Evolutionary conservation across 2,329 filamentous ascomycete species (phyloP), one percentile per base, ranked within the genome.

Genomic region (Cladosporium phlei): DNA sequence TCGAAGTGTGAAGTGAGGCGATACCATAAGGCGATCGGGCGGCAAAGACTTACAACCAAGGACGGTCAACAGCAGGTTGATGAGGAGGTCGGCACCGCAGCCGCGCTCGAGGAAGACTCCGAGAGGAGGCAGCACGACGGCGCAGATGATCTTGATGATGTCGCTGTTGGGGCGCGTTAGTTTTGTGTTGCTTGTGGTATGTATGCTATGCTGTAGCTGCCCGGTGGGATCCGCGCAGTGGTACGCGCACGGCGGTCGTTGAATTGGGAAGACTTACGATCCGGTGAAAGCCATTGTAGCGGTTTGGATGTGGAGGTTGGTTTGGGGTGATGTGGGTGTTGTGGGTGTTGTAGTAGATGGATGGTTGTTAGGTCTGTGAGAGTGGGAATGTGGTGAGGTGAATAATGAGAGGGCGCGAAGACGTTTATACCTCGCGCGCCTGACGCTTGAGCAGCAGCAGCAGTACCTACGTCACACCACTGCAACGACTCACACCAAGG

Each of bases 51-150:
- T 39, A 47, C 44, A 48, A 47, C 46, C 46, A 27, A 88, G 75
- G 60, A 86, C 80, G 59, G 88, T 94, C 71, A 94, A 74, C 63
- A 89, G 78, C 70, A 95, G 87, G 83, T 94, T 95, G 80, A 95
- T 94, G 70, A 91, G 76, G 63, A 95, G 76, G 67, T 95, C 87
- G 57, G 83, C 81, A 66, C 84, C 84, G 73, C 89, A 95, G 62
- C 89, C 89, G 59, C 85, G 82, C 83, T 95, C 89, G 59, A 95
- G 86, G 79, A 95, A 93, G 67, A 95, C 89, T 74, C 89, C 89
- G 47, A 95, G 73, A 66, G 89, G 89, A 48, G 89, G 89, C 56
- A 95, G 81, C 73, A 95, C 74, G 76, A 95, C 76, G 76, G 89
- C 89, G 73, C 95, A 78, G 72, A 95, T 79, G 76, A 86, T 85